phyloP scores from a whole-genome alignment of 192 early-diverging fungal genomes.

The Haplosporangium gracile region DNA sequence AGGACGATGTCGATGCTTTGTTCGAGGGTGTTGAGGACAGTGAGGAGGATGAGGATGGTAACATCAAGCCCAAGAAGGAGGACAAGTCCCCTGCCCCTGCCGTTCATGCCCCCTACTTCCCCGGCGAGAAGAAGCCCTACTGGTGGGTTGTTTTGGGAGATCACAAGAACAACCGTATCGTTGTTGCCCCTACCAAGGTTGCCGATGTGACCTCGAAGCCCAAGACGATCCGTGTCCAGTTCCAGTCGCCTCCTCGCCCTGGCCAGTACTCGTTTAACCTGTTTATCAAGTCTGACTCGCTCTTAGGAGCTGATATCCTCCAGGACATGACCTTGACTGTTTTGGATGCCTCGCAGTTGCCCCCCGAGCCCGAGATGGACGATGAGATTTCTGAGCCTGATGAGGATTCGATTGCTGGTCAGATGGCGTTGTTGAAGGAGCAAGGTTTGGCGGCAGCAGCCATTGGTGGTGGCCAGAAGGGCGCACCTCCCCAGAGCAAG shows the following conservation, averaged over 20 bases:
- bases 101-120: conserved; percentile 79
- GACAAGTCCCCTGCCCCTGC: conserved; percentile 43
- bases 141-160: conserved; percentile 96
- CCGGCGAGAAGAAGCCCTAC: conserved; percentile 79
- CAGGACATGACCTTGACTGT: conserved; percentile 86
- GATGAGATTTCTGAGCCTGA: conserved; percentile 98
- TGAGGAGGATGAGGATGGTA: conserved; percentile 63
- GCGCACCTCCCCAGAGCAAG: conserved; percentile 2
- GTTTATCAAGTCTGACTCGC: conserved; percentile 91
- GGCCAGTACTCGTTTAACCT: conserved; percentile 87
- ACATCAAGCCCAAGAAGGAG: conserved; percentile 57
- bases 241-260: conserved; percentile 92
- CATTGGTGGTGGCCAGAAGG: conserved; percentile 56
- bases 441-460: conserved; percentile 72
- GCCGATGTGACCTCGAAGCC: conserved; percentile 75
- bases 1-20: conserved; percentile 41
- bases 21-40: conserved; percentile 52
- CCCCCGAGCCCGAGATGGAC: conserved; percentile 82
- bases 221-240: conserved; percentile 84
- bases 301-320: conserved; percentile 84
- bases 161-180: conserved; percentile 85
- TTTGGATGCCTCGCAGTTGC: conserved; percentile 76
- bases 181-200: conserved; percentile 83
- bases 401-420: conserved; percentile 94
- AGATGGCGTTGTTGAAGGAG: conserved; percentile 92